A percentile compares a stretch with the other conserved stretches of the same genome.
Evolutionary conservation across 2,329 filamentous ascomycete genomes (phyloP).

Genomic region (Xylariaceae sp.): DNA sequence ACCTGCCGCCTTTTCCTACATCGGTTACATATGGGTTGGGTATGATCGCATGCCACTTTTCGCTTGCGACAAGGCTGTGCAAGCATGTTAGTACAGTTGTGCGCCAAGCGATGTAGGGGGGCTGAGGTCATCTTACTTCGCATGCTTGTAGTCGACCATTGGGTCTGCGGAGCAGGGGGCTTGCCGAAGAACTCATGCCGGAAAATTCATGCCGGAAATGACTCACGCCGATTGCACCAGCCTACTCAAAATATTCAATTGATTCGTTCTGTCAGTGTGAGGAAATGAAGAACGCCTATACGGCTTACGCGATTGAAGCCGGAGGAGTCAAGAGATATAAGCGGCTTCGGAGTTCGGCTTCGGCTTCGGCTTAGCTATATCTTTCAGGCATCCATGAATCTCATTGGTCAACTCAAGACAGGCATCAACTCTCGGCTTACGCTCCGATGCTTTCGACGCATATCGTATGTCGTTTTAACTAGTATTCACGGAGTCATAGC

Average conservation of each 20-base stretch:
- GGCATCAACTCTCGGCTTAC: slow-evolving; percentile 4
- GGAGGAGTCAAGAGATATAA: not conserved
- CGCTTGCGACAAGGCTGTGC: slow-evolving; percentile 50
- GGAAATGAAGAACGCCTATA: not conserved
- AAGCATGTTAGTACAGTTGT: slow-evolving; percentile 29
- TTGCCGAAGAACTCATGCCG: slow-evolving; percentile 16
- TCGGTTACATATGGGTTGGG: slow-evolving; percentile 48
- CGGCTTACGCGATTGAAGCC: not conserved
- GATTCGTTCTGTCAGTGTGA: no score
- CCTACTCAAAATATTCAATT: not conserved
- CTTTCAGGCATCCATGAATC: slow-evolving; percentile 16
- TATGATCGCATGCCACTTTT: slow-evolving; percentile 53
- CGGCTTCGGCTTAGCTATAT: slow-evolving; percentile 44
- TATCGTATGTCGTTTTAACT: not conserved
- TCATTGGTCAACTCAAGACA: not conserved
- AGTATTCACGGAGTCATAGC: slow-evolving; percentile 2
- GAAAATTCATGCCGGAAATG: slow-evolving; percentile 1
- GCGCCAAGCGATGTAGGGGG: slow-evolving; percentile 12
- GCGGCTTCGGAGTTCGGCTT: slow-evolving; percentile 4
- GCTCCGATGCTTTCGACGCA: not conserved
- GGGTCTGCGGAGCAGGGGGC: slow-evolving; percentile 39
- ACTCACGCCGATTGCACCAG: slow-evolving; percentile 18
- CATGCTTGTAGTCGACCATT: slow-evolving; percentile 41
- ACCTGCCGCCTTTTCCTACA: slow-evolving; percentile 46
- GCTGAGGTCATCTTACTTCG: slow-evolving; percentile 33